Conservation (phyloP, 129 eudicot genomes). For the Escallonia herrerae region DNA sequence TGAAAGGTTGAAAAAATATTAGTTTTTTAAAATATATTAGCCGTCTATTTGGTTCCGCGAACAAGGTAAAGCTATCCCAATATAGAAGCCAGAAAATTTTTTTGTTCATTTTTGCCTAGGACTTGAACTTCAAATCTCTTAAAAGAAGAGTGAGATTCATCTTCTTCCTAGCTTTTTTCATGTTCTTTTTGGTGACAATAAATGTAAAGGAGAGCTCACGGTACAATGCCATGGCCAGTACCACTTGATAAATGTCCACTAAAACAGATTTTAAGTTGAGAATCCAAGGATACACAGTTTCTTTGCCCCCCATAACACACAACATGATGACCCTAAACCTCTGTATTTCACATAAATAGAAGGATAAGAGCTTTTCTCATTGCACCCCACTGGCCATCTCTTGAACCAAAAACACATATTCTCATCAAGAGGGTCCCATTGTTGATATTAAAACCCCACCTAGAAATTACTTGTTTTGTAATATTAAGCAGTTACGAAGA, state of each 20-base stretch:
- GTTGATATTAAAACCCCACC: no score
- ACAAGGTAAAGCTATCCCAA: no score
- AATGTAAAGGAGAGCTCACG: background rate
- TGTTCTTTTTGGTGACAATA: no score
- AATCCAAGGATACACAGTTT: constrained; percentile 22
- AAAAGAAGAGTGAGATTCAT: constrained; percentile 4
- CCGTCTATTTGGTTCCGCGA: no score
- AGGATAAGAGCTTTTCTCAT: constrained; percentile 2
- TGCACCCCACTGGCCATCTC: constrained; percentile 5
- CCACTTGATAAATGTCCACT: constrained; percentile 5
- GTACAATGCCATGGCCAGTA: constrained; percentile 14
- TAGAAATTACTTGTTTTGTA: no score
- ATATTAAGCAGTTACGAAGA: no score
- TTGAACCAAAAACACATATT: background rate
- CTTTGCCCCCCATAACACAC: constrained; percentile 43
- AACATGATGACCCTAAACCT: constrained; percentile 8
- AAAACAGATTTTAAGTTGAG: constrained; percentile 5
- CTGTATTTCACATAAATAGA: constrained; percentile 14
- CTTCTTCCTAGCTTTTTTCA: background rate
- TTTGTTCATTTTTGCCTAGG: background rate
- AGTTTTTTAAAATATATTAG: no score
- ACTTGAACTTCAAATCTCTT: background rate
- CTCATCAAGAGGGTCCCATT: background rate
- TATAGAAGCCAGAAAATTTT: no score
- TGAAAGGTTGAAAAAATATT: no score